Evolutionary conservation across 176 grass and related monocot species (phyloP).

Genomic region (Aegilops speltoides): DNA sequence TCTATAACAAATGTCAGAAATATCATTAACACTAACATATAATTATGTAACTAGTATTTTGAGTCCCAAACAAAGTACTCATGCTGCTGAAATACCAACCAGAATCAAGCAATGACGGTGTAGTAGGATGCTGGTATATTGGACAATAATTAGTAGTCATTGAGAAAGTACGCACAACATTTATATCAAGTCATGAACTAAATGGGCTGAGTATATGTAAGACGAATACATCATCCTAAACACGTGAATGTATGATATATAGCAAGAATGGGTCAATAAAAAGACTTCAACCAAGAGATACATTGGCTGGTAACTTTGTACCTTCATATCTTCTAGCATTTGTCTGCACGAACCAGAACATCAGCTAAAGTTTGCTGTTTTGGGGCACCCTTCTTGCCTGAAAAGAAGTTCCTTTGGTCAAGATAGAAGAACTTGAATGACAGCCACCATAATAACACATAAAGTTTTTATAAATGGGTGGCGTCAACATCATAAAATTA

Average conservation of each 20-base stretch:
- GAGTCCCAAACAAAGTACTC: neutral
- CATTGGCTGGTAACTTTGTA: neutral
- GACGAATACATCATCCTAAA: neutral
- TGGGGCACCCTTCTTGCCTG: neutral
- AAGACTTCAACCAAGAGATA: neutral
- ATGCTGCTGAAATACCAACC: neutral
- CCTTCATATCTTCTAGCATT: constrained; percentile 2
- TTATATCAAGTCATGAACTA: neutral
- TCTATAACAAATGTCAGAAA: neutral
- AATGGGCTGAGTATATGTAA: neutral
- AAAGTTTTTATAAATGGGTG: neutral
- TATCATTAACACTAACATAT: neutral
- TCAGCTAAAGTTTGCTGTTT: constrained; percentile 26
- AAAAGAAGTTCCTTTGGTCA: constrained; percentile 15
- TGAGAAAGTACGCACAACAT: neutral
- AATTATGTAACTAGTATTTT: neutral
- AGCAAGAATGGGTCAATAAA: neutral
- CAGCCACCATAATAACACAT: neutral
- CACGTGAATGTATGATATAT: neutral
- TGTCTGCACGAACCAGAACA: constrained; percentile 24
- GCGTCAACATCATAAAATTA: neutral
- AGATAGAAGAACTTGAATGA: neutral
- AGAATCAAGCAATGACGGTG: neutral
- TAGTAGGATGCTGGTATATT: neutral
- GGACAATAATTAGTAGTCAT: neutral